phyloP scores from a whole-genome alignment of 768 basidiomycete genomes.

The Lentinula detonsa region DNA sequence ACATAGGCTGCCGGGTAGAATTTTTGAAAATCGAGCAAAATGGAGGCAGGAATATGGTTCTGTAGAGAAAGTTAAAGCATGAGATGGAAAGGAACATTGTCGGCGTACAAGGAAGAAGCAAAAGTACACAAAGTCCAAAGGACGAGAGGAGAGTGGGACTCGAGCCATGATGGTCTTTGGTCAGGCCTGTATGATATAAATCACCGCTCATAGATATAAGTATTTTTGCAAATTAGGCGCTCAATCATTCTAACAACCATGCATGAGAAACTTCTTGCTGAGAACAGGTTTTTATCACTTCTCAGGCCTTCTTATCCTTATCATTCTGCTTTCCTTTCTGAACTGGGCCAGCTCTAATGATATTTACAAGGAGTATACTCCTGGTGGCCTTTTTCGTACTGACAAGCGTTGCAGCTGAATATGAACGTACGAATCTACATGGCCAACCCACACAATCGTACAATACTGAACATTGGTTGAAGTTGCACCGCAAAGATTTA shows the following conservation, averaged over 20 bases:
- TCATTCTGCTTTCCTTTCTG: not conserved
- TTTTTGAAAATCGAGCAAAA: constrained; percentile 67
- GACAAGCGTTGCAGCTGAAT: not conserved
- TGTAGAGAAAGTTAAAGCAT: constrained; percentile 9
- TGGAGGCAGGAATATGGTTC: constrained; percentile 63
- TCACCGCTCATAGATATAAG: not conserved
- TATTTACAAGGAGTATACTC: not conserved
- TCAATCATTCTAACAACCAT: not conserved
- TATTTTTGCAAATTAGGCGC: not conserved
- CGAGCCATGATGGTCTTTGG: not conserved
- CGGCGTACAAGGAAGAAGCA: constrained; percentile 56
- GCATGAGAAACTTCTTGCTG: not conserved
- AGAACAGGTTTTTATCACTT: not conserved
- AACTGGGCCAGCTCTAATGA: not conserved
- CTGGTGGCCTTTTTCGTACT: not conserved
- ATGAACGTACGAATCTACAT: not conserved
- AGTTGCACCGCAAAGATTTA: constrained; percentile 39
- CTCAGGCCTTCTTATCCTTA: not conserved
- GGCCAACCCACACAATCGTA: not conserved
- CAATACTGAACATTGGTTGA: not conserved
- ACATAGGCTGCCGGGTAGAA: constrained; percentile 50
- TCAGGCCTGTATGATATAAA: not conserved
- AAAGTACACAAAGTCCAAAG: constrained; percentile 65
- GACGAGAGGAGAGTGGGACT: constrained; percentile 27
- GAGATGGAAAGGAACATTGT: not conserved